These are phyloP conservation scores for Mortierella sp. DNA, from an alignment of 371 early-diverging fungal genomes.

Conservation along the genomic window DNA sequence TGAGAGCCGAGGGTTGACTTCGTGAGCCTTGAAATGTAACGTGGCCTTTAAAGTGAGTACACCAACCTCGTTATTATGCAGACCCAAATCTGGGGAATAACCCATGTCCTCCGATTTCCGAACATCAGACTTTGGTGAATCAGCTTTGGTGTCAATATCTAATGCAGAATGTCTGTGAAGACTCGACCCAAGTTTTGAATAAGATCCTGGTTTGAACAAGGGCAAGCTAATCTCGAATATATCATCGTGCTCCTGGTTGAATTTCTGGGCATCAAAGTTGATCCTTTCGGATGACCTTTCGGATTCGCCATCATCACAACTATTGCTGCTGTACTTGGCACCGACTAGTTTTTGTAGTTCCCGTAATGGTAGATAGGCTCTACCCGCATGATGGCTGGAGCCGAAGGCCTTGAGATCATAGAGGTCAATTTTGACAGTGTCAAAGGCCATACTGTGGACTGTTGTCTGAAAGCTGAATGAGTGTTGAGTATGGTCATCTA, in stretches of 20 bases:
- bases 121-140: not conserved
- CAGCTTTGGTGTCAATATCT: not conserved
- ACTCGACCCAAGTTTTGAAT: not conserved
- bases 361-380: not conserved
- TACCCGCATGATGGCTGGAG: not conserved
- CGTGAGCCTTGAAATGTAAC: slow-evolving; percentile 1
- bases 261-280: not conserved
- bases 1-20: not conserved
- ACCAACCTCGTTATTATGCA: not conserved
- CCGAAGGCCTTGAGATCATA: not conserved
- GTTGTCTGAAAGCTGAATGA: not conserved
- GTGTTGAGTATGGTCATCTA: slow-evolving; percentile 6
- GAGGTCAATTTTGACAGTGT: slow-evolving; percentile 5
- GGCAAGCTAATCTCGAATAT: not conserved
- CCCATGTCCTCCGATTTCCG: not conserved
- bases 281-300: not conserved
- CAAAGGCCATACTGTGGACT: slow-evolving; percentile 1
- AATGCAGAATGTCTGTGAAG: not conserved
- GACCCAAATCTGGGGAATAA: not conserved
- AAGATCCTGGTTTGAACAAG: slow-evolving; percentile 6
- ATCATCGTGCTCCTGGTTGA: slow-evolving; percentile 6
- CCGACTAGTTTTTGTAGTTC: slow-evolving; percentile 1
- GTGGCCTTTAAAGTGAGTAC: not conserved
- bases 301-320: not conserved
- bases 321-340: not conserved